phyloP scores from a whole-genome alignment of 345 rosid genomes.

The Ceriops decandra region DNA sequence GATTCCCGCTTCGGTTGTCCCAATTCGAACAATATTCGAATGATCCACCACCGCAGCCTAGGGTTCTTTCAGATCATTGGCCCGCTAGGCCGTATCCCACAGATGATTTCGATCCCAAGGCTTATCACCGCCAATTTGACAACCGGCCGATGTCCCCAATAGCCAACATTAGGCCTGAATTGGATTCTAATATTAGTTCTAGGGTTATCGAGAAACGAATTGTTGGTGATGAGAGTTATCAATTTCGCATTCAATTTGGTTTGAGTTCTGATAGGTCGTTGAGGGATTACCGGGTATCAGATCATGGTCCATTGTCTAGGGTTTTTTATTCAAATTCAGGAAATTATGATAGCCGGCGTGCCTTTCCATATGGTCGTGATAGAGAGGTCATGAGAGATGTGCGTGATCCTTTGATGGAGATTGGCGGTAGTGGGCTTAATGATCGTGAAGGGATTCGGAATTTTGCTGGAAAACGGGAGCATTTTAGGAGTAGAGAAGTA shows the following conservation, averaged over 20 bases:
- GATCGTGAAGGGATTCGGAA: constrained; percentile 28
- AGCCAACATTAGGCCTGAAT: constrained; percentile 39
- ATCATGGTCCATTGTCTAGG: constrained; percentile 20
- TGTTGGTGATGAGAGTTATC: constrained; percentile 16
- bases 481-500: constrained; percentile 26
- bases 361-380: constrained; percentile 20
- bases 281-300: constrained; percentile 31
- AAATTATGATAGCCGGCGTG: constrained; percentile 28
- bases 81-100: constrained; percentile 23
- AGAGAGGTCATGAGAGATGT: constrained; percentile 26
- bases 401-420: constrained; percentile 24
- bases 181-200: constrained; percentile 29
- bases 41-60: not conserved
- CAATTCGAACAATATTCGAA: constrained; percentile 19
- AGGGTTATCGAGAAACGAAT: constrained; percentile 45
- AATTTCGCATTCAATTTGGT: constrained; percentile 31
- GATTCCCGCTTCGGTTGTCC: constrained; percentile 12
- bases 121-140: constrained; percentile 32
- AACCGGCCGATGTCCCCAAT: constrained; percentile 34
- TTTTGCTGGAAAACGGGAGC: constrained; percentile 33
- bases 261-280: constrained; percentile 38
- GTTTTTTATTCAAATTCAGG: constrained; percentile 30
- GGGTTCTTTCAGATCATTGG: constrained; percentile 27
- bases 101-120: constrained; percentile 13
- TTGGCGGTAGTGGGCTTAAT: constrained; percentile 20